These are phyloP conservation scores for Boletellus ananiceps DNA, from an alignment of 768 basidiomycete species.

Conservation along the genomic window DNA sequence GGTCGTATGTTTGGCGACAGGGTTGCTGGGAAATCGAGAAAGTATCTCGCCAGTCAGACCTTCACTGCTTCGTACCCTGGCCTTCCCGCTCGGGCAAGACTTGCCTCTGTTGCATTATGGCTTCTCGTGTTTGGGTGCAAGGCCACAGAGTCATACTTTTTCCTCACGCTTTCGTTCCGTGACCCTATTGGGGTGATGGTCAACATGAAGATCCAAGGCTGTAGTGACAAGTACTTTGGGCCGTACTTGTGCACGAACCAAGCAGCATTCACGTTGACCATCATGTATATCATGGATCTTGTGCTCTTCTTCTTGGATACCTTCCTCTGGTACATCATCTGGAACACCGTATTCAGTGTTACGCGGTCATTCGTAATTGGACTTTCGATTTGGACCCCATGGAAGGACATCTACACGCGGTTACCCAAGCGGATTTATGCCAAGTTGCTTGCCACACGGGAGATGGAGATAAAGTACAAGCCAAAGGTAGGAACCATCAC, in stretches of 20 bases:
- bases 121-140: conserved; percentile 94
- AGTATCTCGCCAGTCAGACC: conserved; percentile 97
- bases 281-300: conserved; percentile 99
- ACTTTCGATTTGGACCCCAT: conserved; percentile 97
- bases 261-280: conserved; percentile 88
- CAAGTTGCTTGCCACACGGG: conserved; percentile 87
- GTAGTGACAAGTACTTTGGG: conserved; percentile 84
- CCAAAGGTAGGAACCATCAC: conserved; percentile 69
- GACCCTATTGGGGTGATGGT: conserved; percentile 95
- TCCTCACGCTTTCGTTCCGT: conserved; percentile 90
- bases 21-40: conserved; percentile 90
- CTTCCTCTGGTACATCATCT: conserved; percentile 99
- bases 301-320: conserved; percentile 98
- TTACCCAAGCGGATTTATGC: conserved; percentile 96
- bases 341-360: conserved; percentile 95
- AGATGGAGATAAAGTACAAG: conserved; percentile 99
- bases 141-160: conserved; percentile 96
- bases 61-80: conserved; percentile 94
- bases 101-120: conserved; percentile 83
- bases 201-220: conserved; percentile 91
- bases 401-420: conserved; percentile 95
- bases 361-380: conserved; percentile 85
- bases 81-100: conserved; percentile 57
- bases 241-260: conserved; percentile 84
- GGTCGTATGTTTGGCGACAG: conserved; percentile 99